Base-by-base conservation (phyloP, 176 grass and related monocot genomes). In the Thalia dealbata region DNA sequence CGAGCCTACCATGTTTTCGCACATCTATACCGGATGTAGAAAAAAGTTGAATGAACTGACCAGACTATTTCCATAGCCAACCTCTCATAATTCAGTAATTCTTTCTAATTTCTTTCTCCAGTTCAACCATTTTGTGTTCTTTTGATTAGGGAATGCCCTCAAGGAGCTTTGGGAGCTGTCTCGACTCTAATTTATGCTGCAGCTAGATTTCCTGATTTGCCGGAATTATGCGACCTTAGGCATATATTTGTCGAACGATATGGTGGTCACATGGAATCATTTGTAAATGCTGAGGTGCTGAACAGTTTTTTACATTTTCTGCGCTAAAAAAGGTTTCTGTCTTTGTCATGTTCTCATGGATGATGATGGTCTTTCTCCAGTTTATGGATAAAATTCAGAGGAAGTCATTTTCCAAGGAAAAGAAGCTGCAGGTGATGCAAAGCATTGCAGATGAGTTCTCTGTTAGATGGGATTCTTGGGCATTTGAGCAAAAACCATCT, bases 201-300 rank as follows among this genome's bases (percentile, higher is more conserved):
- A 55, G 95, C 95, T 41, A 93, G 95, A 87, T 99, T 91, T 84
- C 83, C 90, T 13, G 90, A 93, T 83, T 69, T 99, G 64, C 95
- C 90, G 38, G 95, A 99, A 81, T 76, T 99, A 73, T 91, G 95
- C 75, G 88, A 93, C 41, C 83, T 99, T 41, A 86, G 95, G 58
- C 81, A 84, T 83, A 50, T 81, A 22, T 93, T 99, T 80, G 84
- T 64, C 9, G 79, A 91, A 77, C 92, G 73, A 91, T 99, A 93
- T 70, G 90, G 83, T 32, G 66, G 68, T 87, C 76, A 51, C 10
- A 80, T 88, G 3, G 85, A 99, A 74, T 35, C 87, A 82, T 99
- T 83, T 84, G 87, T 91, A 56, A 91, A 86, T 78, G 82, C 83
- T 72, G 95, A 99, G 95, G 95, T 99, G 71, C 61, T 83, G 60